A percentile compares a stretch with the other conserved stretches of the same genome.
These are phyloP conservation scores for Paramecium tetraurelia DNA, from an alignment of 73 alveolate species.

Conservation along the genomic window DNA sequence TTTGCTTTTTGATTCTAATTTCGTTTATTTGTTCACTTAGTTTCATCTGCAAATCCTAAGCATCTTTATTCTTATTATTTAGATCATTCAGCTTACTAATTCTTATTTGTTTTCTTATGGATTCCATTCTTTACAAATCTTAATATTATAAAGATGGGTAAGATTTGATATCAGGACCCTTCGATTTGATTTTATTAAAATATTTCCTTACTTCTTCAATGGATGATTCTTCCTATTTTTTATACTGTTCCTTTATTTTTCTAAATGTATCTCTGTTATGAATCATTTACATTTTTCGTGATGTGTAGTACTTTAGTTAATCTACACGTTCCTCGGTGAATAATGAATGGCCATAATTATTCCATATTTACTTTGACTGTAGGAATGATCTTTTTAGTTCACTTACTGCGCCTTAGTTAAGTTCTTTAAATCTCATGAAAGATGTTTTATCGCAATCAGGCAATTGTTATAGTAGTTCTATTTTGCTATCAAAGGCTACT, in stretches of 20 bases:
- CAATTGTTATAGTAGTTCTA: neutral
- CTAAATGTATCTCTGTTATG: neutral
- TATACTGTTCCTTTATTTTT: neutral
- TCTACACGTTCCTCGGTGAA: neutral
- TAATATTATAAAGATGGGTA: slow-evolving; percentile 9
- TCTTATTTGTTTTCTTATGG: neutral
- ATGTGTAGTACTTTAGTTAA: neutral
- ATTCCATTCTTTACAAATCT: neutral
- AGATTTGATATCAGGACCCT: neutral
- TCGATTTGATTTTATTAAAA: neutral
- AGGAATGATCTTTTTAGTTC: neutral
- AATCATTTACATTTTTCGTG: neutral
- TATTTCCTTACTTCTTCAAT: neutral
- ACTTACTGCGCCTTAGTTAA: neutral
- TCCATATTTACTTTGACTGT: neutral
- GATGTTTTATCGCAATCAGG: neutral
- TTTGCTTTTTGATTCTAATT: neutral
- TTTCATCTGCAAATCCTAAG: neutral
- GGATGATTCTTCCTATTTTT: neutral
- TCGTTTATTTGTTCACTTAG: neutral
- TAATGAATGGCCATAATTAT: neutral
- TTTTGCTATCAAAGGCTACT: neutral
- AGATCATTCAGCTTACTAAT: neutral
- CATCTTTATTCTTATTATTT: neutral
- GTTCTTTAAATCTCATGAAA: neutral